These are phyloP conservation scores for Phytopythium cucurbitacearum DNA, from an alignment of 352 stramenopile species.

Conservation along the genomic window DNA sequence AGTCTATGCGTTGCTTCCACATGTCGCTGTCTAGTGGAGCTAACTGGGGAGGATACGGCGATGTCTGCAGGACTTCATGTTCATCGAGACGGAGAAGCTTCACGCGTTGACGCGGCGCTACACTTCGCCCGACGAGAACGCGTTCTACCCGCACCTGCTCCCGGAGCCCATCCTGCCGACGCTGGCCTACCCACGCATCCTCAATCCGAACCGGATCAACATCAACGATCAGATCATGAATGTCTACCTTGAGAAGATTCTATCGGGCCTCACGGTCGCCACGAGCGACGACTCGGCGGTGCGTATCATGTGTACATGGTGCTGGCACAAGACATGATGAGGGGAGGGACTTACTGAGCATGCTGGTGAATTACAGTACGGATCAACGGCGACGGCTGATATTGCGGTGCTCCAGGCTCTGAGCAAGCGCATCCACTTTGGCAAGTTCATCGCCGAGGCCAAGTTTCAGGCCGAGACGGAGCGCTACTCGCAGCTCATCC, in stretches of 20 bases:
- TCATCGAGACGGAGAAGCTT: constrained; percentile 96
- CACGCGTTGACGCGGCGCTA: constrained; percentile 95
- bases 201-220: constrained; percentile 95
- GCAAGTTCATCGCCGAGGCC: constrained; percentile 97
- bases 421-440: constrained; percentile 97
- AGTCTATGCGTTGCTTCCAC: not conserved
- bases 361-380: constrained; percentile 36
- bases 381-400: constrained; percentile 83
- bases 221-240: constrained; percentile 97
- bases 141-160: constrained; percentile 95
- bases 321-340: not conserved
- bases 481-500: constrained; percentile 92
- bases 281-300: constrained; percentile 88
- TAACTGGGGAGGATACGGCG: not conserved
- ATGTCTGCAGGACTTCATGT: constrained; percentile 93
- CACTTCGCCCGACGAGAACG: constrained; percentile 97
- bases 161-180: constrained; percentile 89
- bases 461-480: constrained; percentile 94
- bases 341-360: not conserved
- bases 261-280: constrained; percentile 85
- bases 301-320: constrained; percentile 3
- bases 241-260: constrained; percentile 95
- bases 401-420: constrained; percentile 94
- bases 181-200: constrained; percentile 91
- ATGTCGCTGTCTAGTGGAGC: not conserved